Evolutionary conservation across 1,139 yeast species (phyloP), one percentile per base, ranked within the genome.

Genomic region (Dujonia santamariae): DNA sequence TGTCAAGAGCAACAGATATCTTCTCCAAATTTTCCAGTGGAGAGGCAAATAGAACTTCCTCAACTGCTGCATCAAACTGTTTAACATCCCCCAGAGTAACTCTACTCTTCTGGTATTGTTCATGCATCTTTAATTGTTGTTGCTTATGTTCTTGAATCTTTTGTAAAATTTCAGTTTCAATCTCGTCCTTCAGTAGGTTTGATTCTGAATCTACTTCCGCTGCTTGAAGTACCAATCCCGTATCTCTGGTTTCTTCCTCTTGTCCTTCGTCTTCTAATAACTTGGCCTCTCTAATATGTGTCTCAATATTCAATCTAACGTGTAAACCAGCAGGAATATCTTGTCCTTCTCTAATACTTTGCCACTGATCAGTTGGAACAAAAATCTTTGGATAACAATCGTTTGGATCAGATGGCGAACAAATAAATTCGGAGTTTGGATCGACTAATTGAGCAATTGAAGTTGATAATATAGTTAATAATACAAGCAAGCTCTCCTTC

Each of bases 241-340:
- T 16, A 22, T 34, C 37, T 27, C 34, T 27, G 14, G 47, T 48
- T 13, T 37, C 39, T 7, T 31, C 43, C 19, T 36, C 47, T 16
- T 40, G 19, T 4, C 19, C 51, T 16, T 50, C 56, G 7, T 47
- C 47, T 14, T 66, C 72, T 50, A 67, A 51, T 7, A 82, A 38
- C 44, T 75, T 83, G 1, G 95, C 96, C 52, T 82, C 85, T 50
- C 69, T 76, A 26, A 61, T 55, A 19, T 82, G 78, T 0, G 88
- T 81, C 19, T 82, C 87, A 37, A 85, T 61, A 53, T 86, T 75
- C 48, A 83, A 52, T 48, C 86, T 65, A 30, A 84, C 78, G 56
- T 87, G 95, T 30, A 87, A 61, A 0, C 96, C 96, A 13, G 73
- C 73, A 1, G 96, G 95, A 6, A 86, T 69, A 12, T 73, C 70